A percentile compares a stretch with the other conserved stretches of the same genome.
These are phyloP conservation scores for Populus davidiana DNA, from an alignment of 345 rosid species.

Conservation along the genomic window DNA sequence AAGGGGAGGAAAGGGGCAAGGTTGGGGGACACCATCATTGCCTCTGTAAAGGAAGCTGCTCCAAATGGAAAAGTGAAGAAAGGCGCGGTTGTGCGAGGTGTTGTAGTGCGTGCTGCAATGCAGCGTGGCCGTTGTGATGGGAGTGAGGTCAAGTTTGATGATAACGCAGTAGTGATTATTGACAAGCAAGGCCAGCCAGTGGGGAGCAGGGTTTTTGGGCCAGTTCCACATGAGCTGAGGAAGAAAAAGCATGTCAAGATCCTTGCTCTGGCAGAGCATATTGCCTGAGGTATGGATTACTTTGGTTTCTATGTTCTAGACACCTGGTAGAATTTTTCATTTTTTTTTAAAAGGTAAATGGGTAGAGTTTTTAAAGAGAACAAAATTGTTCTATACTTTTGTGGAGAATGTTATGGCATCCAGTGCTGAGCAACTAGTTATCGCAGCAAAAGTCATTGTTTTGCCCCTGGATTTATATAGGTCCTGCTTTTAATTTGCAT, in stretches of 20 bases:
- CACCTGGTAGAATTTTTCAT: background rate
- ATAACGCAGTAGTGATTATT: constrained; percentile 79
- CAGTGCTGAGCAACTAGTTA: background rate
- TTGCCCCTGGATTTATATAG: background rate
- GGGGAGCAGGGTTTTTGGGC: constrained; percentile 83
- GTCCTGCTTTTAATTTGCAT: background rate
- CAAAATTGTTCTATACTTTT: too few relatives aligned
- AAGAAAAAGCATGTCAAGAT: constrained; percentile 82
- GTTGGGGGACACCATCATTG: constrained; percentile 76
- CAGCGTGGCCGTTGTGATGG: constrained; percentile 86
- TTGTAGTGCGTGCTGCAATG: constrained; percentile 89
- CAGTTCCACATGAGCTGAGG: constrained; percentile 93
- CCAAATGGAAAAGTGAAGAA: constrained; percentile 95
- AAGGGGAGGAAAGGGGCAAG: constrained; percentile 77
- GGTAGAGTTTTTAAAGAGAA: background rate
- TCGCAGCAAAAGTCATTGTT: background rate
- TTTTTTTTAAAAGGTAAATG: too few relatives aligned
- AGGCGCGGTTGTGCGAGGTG: constrained; percentile 75
- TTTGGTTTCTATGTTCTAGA: background rate
- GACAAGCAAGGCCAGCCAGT: constrained; percentile 72
- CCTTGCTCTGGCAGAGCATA: constrained; percentile 75
- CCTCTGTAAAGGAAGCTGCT: constrained; percentile 85
- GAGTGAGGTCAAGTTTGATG: constrained; percentile 83
- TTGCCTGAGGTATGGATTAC: constrained; percentile 46
- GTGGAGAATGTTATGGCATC: background rate